Evolutionary conservation across 768 basidiomycete species (phyloP), one percentile per base, ranked within the genome.

Genomic region (Pleurotus cornucopiae): DNA sequence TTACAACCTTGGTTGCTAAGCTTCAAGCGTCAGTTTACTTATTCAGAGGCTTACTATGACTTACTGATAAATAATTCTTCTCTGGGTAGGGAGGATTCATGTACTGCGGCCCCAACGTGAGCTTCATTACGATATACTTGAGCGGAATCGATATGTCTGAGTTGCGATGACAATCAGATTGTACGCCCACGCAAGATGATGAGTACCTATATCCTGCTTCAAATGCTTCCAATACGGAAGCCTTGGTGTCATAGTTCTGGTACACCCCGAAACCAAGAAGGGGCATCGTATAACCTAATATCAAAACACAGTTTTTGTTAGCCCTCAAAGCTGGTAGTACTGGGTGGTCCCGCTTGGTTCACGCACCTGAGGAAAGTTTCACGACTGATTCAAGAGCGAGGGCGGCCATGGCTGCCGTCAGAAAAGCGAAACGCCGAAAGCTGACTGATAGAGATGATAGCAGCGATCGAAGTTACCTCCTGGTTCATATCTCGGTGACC

Each of bases 111-210:
- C 1, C 82, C 85, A 12, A 88, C 86, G 6, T 73, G 73, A 2
- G 74, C 75, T 64, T 89, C 86, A 58, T 88, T 89, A 56, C 70
- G 72, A 65, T 91, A 91, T 37, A 74, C 71, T 59, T 86, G 85
- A 1, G 90, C 90, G 0, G 86, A 80, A 66, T 91, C 90, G 43
- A 91, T 71, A 56, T 89, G 90, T 55, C 89, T 88, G 55, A 3
- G 16, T 37, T 6, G 11, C 39, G 30, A n/a, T 16, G 20, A 37
- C 21, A 25, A 39, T 4, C 45, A 49, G 40, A 41, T 23, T 49
- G 7, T 26, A 26, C 39, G n/a, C 39, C 41, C 44, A 21, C 4
- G 14, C 6, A 6, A n/a, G 21, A 51, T n/a, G 37, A 3, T 16
- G 18, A 37, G 21, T 58, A 81, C 84, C 77, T 73, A 65, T 89